Base-by-base conservation (phyloP, 2,329 filamentous ascomycete genomes). In the Fusarium floridanum region DNA sequence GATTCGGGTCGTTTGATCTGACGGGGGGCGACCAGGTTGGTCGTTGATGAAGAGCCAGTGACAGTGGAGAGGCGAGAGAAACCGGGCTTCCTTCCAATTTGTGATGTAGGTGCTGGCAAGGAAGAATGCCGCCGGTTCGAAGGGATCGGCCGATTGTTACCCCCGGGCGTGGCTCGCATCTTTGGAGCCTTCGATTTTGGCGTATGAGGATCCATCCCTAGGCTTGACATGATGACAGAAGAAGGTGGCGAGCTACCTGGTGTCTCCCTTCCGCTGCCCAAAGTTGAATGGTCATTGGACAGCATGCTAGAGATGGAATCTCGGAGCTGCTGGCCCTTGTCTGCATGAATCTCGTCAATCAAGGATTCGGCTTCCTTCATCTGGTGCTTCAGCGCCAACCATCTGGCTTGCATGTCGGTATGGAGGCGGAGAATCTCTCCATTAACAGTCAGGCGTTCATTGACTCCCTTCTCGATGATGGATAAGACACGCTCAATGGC, bases 391-490 rank as follows among this genome's bases (percentile, higher is more conserved):
- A 98, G 85, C 5, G 90, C 89, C 74, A 92, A 90, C 90, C 95
- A 97, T 77, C 93, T 92, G n/a, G 91, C 88, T 79, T 95, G 92
- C 85, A 98, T 93, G 78, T 98, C 95, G 8, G 91, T 90, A 78
- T 98, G 93, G 36, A 98, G 86, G 53, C 95, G 91, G 32, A 98
- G 84, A 72, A 98, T 97, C 83, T 98, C 97, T 53, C 97, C 97
- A 80, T 99, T 98, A 65, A 98, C 95, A 0, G 97, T 98, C 60
- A 98, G 87, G n/a, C 97, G 91, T 80, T 98, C 95, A 80, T 94
- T 94, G 79, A 98, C 93, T n/a, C 97, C 97, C 80, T 95, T 96
- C 77, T 98, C 95, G 61, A 98, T 98, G 80, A 98, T 97, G 43
- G 93, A 92, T 20, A 98, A 85, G 9, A 99, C 95, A 48, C 95